These are phyloP conservation scores for Amaranthus tricolor DNA, from an alignment of 179 eudicot genomes.

Conservation along the genomic window DNA sequence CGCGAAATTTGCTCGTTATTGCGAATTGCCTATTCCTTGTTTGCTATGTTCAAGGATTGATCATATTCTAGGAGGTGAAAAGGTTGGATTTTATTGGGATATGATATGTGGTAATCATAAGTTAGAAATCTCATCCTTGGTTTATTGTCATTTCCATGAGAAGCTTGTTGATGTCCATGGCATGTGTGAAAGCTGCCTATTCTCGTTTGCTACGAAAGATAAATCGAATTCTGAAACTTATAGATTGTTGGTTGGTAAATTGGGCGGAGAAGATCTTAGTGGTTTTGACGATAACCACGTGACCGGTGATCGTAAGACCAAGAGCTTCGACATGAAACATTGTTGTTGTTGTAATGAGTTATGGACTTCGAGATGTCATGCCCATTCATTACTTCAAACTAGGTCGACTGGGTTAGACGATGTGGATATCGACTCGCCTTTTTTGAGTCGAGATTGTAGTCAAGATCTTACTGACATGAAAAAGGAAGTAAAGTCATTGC, in stretches of 20 bases:
- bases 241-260: constrained; percentile 70
- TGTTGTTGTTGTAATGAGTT: constrained; percentile 74
- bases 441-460: constrained; percentile 24
- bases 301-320: constrained; percentile 28
- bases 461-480: constrained; percentile 28
- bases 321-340: constrained; percentile 31
- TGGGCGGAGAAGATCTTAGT: constrained; percentile 52
- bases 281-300: constrained; percentile 32
- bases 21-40: constrained; percentile 74
- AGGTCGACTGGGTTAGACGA: constrained; percentile 36
- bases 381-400: constrained; percentile 34
- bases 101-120: constrained; percentile 76
- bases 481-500: constrained; percentile 28
- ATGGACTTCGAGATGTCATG: constrained; percentile 42
- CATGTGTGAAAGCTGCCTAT: constrained; percentile 82
- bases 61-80: constrained; percentile 59
- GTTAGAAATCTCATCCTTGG: constrained; percentile 68
- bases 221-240: constrained; percentile 75
- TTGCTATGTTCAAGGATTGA: constrained; percentile 88
- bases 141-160: constrained; percentile 62
- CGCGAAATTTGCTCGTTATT: constrained; percentile 69
- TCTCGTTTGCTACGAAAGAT: constrained; percentile 75
- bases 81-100: constrained; percentile 62
- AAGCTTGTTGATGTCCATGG: constrained; percentile 77
- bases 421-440: constrained; percentile 35